Conservation (phyloP, 345 rosid species). For the Pistacia atlantica region DNA sequence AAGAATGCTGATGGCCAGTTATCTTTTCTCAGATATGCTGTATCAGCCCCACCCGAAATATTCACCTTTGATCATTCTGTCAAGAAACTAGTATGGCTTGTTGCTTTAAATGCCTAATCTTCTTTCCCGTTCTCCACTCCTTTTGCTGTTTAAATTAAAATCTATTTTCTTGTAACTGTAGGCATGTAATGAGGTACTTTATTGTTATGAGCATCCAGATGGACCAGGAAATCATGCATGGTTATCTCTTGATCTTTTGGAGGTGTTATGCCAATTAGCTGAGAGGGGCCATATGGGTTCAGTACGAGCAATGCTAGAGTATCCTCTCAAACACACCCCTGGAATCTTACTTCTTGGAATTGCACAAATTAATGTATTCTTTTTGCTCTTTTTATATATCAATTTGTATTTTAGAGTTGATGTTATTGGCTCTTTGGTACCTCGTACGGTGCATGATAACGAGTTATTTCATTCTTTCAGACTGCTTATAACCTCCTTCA, state of each 20-base stretch:
- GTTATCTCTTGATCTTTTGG: conserved; percentile 42
- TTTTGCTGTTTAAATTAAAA: background rate
- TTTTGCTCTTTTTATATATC: background rate
- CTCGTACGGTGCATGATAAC: background rate
- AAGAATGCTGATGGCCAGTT: conserved; percentile 42
- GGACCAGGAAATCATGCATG: conserved; percentile 41
- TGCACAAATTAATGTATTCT: conserved; percentile 29
- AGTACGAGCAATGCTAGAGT: conserved; percentile 37
- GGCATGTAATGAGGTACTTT: conserved; percentile 30
- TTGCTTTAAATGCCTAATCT: background rate
- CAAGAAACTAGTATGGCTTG: conserved; percentile 31
- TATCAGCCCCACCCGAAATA: conserved; percentile 35
- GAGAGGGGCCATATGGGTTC: conserved; percentile 38
- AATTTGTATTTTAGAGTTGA: background rate
- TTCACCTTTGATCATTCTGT: conserved; percentile 43
- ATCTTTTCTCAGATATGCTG: conserved; percentile 40
- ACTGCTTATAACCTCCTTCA: conserved; percentile 43
- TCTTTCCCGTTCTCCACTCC: background rate
- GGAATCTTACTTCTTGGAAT: conserved; percentile 40
- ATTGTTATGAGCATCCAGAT: conserved; percentile 32
- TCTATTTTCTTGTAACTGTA: conserved; percentile 4
- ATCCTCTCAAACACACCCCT: conserved; percentile 40
- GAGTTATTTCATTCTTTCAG: conserved; percentile 21
- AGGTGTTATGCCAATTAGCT: conserved; percentile 41
- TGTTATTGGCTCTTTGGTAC: background rate